Base-by-base conservation (phyloP, 2,329 filamentous ascomycete genomes). In the Alternaria brassicicola region DNA sequence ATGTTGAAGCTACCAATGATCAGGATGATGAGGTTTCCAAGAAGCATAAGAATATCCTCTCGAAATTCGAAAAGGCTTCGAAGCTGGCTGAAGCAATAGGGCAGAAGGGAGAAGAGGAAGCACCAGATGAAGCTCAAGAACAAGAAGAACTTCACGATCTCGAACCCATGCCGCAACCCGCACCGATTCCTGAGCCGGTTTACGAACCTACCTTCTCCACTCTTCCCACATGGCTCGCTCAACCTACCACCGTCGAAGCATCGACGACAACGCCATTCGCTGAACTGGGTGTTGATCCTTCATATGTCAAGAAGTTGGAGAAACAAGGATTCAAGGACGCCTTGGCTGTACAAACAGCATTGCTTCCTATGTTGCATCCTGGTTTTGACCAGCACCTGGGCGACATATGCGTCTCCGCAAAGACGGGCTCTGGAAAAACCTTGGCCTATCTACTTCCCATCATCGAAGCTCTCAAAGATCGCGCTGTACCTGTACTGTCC, bases 401-500 rank as follows among this genome's bases (percentile, higher is more conserved):
- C 5, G 95, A 99, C 75, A 78, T 99, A 4, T 89, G 96, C 42
- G 89, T 99, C 3, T 95, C 93, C 7, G 95, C 96, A 0, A 91
- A 94, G 1, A 99, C 95, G 0, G 95, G 95, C 8, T 98, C 95
- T 0, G 95, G 95, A 55, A 99, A 99, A 75, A 99, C 95, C 0
- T 78, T 99, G 15, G 90, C 94, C 0, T 99, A 99, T 71, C 86
- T 94, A 0, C 80, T 99, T 3, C 95, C 95, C 0, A 87, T 99
- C 57, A 85, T 96, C 4, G 87, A 92, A 43, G 88, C 89, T 49
- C 81, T 99, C 47, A 88, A 89, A 64, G 82, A 85, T 30, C 84
- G 85, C 13, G 79, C 80, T 21, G 83, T 87, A 10, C 90, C 89
- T 0, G 85, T 86, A 54, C 79, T 99, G 8, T 86, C 91, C 36